Base-by-base conservation (phyloP, 106 monocot species). In the Dioscorea zingiberensis region DNA sequence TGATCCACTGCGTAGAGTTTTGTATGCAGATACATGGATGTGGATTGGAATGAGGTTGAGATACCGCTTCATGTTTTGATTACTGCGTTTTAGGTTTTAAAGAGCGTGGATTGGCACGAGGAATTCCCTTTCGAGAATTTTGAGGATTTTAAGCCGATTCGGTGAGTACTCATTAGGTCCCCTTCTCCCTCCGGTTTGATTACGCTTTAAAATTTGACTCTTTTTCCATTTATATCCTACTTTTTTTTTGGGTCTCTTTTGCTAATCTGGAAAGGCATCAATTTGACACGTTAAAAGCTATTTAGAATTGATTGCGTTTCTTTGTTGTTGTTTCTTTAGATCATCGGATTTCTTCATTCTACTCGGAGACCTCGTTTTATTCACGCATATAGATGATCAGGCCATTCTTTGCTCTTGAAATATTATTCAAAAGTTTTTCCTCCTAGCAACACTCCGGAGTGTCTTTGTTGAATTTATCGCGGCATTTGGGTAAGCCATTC, bases 71-170 rank as follows among this genome's bases (percentile, higher is more conserved):
- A 6, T 38, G 38, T 38, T 38, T 38, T 1, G 38, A 38, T 18
- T 58, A n/a, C 63, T 55, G 53, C 55, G 23, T 46, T 3, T 15
- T 68, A 94, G 94, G 61, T 90, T 55, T 56, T 95, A 69, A 90
- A 88, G 83, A 83, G 88, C 54, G 91, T 95, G 44, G 83, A 87
- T 55, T 95, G 91, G 94, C 94, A 91, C 10, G 87, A 95, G 63
- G 61, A 79, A 53, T 91, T 95, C 66, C 94, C 94, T 0, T 95
- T 88, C 77, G 91, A 87, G 74, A 83, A n/a, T n/a, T n/a, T 83
- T 3, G 91, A 95, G 65, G 91, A 95, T 60, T 91, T 95, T 60
- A n/a, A 79, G 66, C 72, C 87, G 94, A 57, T 91, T 81, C 62
- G 94, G 91, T 13, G 91, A 91, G 94, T 94, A 82, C 18, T 46